Percentiles rank a stretch among this genome's conserved stretches.
Evolutionary conservation across 495 filamentous ascomycete genomes (phyloP).

Genomic region (Hypoxylon perforatum): DNA sequence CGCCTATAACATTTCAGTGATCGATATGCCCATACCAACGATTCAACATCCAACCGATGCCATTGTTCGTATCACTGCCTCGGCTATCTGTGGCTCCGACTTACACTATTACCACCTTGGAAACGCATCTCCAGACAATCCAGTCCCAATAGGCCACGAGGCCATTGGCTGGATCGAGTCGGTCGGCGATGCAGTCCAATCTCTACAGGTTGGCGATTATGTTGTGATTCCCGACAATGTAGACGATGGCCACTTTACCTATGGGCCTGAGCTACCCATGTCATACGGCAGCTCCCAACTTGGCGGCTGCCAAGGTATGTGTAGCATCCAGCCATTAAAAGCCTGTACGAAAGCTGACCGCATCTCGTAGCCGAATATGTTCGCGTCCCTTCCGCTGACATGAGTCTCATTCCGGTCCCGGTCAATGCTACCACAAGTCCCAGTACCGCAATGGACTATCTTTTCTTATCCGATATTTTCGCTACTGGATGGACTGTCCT

Average conservation of each 20-base stretch:
- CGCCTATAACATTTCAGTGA: slow-evolving; percentile 16
- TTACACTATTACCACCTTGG: slow-evolving; percentile 8
- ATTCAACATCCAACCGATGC: slow-evolving; percentile 44
- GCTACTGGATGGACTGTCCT: slow-evolving; percentile 52
- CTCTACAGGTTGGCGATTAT: slow-evolving; percentile 48
- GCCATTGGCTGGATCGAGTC: slow-evolving; percentile 50
- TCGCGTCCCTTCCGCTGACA: slow-evolving; percentile 54
- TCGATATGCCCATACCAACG: slow-evolving; percentile 31
- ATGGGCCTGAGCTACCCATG: not conserved
- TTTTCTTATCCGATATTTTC: slow-evolving; percentile 52
- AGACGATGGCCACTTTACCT: slow-evolving; percentile 1
- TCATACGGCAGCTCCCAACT: not conserved
- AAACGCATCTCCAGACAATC: slow-evolving; percentile 2
- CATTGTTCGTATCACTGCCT: slow-evolving; percentile 50
- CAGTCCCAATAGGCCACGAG: slow-evolving; percentile 54
- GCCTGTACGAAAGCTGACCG: not conserved
- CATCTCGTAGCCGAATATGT: slow-evolving; percentile 49
- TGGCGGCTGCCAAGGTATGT: not conserved
- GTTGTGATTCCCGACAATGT: slow-evolving; percentile 43
- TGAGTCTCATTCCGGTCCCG: slow-evolving; percentile 48
- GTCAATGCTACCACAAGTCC: slow-evolving; percentile 4
- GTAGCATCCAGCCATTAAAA: not conserved
- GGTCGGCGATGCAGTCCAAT: slow-evolving; percentile 45
- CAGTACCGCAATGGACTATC: slow-evolving; percentile 43
- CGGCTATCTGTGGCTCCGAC: slow-evolving; percentile 48